Conservation (phyloP, 192 early-diverging fungal genomes). For the Linnemannia elongata region DNA sequence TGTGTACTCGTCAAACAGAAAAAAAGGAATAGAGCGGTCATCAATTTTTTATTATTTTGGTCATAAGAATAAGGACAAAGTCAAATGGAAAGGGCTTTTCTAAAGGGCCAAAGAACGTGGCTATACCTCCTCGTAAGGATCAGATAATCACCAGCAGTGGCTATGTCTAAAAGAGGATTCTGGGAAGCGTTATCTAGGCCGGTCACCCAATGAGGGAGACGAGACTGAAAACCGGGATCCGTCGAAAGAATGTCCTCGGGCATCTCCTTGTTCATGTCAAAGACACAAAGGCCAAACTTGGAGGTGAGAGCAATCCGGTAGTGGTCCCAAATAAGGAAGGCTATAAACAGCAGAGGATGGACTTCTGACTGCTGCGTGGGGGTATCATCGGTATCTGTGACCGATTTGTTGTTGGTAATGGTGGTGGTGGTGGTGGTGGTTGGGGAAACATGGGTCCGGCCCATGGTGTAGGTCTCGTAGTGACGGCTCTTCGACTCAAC, state of each 20-base stretch:
- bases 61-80: neutral
- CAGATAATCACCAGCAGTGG: conserved; percentile 27
- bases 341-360: conserved; percentile 18
- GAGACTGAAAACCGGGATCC: neutral
- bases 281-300: conserved; percentile 19
- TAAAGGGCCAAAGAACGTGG: conserved; percentile 35
- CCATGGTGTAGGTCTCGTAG: conserved; percentile 20
- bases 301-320: conserved; percentile 32
- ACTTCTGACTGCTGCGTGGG: neutral
- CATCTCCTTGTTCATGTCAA: conserved; percentile 43
- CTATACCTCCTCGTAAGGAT: conserved; percentile 28
- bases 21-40: too few species aligned
- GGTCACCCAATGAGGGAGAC: conserved; percentile 20
- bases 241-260: neutral
- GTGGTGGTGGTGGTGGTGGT: neutral
- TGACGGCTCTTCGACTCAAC: conserved; percentile 12
- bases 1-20: too few species aligned
- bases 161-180: conserved; percentile 33
- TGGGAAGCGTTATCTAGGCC: conserved; percentile 2
- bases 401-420: neutral
- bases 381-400: too few species aligned
- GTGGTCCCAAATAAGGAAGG: conserved; percentile 45
- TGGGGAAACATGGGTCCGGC: neutral
- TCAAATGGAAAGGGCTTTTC: neutral
- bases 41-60: neutral